Evolutionary conservation across 768 basidiomycete genomes (phyloP).

Genomic region (Scleroderma citrinum): DNA sequence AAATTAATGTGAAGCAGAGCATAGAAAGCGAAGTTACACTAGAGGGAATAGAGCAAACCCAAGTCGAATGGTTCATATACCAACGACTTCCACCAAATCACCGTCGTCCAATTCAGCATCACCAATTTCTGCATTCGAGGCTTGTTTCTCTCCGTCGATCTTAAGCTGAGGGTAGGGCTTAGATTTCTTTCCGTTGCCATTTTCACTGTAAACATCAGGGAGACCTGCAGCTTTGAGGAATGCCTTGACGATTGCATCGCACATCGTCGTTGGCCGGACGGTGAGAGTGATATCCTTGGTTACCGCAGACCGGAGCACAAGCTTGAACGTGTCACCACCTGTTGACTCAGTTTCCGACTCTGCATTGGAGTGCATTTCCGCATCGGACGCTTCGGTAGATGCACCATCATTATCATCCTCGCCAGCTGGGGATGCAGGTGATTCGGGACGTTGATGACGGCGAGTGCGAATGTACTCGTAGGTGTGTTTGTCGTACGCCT

Average conservation of each 20-base stretch:
- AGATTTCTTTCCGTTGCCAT: constrained; percentile 27
- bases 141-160: constrained; percentile 70
- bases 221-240: constrained; percentile 67
- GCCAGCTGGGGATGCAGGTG: constrained; percentile 25
- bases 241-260: constrained; percentile 67
- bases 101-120: constrained; percentile 73
- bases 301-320: constrained; percentile 54
- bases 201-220: constrained; percentile 45
- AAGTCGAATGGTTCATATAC: constrained; percentile 30
- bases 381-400: neutral
- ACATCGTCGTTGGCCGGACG: constrained; percentile 71
- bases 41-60: neutral
- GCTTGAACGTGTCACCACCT: constrained; percentile 50
- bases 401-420: constrained; percentile 4
- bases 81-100: constrained; percentile 71
- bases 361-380: constrained; percentile 4
- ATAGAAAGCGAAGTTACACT: neutral
- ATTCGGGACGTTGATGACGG: constrained; percentile 21
- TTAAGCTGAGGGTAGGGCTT: constrained; percentile 33
- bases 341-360: constrained; percentile 33
- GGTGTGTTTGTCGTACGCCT: constrained; percentile 58
- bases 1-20: neutral
- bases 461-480: constrained; percentile 56
- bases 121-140: constrained; percentile 53
- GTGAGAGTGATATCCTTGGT: constrained; percentile 51